Base-by-base conservation (phyloP, 345 rosid genomes). In the Camelina neglecta region DNA sequence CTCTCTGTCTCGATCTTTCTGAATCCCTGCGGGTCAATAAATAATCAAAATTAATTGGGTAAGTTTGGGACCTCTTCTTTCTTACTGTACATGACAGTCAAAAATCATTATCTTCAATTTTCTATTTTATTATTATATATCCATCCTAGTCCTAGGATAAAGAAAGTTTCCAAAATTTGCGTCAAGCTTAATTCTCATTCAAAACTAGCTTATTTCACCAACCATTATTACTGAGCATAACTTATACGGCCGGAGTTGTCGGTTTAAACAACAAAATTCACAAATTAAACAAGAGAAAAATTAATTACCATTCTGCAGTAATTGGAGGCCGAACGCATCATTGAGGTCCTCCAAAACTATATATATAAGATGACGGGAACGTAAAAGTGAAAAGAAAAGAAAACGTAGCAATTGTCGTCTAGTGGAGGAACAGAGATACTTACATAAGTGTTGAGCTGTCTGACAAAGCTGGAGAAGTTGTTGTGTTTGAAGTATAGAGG, bases 391-490 rank as follows among this genome's bases (percentile, higher is more conserved):
- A 9, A 55, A 6, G 20, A 45, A 36, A 48, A 11, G 7, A 12
- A 54, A 6, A 29, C 48, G 66, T 0, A 26, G 26, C 59, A 56
- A 12, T 15, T 18, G 53, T 4, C 45, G 38, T 39, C 54, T 36
- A 8, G 3, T 26, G 56, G 47, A 60, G 56, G 42, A 54, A 49
- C 6, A 51, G 7, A 55, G 21, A 48, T 6, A 80, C 97, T 81
- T 75, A 91, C 97, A 51, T 93, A 93, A 73, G 97, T 93, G 64
- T 93, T 92, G 35, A 93, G 87, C 71, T 93, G 97, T 68, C 97
- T 84, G 75, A 93, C 90, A 72, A 93, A 93, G 75, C 97, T 91
- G 47, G 96, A 91, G 85, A 90, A 93, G 73, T 93, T 93, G 75
- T 86, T 93, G 84, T 93, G 98, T 87, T 93, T 93, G 88, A 93